Percentiles rank a stretch among this genome's conserved stretches.
Evolutionary conservation across 169 alveolate genomes (phyloP).

Genomic region (Plasmodium cynomolgi): DNA sequence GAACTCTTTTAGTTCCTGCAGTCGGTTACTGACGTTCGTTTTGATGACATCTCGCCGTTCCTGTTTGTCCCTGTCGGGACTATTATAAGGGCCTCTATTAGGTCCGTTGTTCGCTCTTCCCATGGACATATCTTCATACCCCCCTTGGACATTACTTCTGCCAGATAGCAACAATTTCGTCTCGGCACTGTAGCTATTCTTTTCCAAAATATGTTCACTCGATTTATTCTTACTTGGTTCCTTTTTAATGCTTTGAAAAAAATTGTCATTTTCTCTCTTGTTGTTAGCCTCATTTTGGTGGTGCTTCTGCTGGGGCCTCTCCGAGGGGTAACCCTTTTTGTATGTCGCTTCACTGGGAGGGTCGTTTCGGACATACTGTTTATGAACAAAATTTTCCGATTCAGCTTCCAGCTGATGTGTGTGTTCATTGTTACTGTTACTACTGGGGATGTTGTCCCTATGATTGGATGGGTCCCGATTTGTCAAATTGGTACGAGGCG

Average conservation of each 20-base stretch:
- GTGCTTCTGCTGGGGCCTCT: not conserved
- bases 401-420: not conserved
- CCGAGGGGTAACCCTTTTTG: not conserved
- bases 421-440: not conserved
- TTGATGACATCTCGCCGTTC: constrained; percentile 15
- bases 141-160: not conserved
- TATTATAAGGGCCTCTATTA: not conserved
- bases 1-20: constrained; percentile 40
- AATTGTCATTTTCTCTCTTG: not conserved
- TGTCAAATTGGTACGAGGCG: not conserved
- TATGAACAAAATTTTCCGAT: not conserved
- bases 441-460: not conserved
- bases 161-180: not conserved
- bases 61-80: not conserved
- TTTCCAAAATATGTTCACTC: constrained; percentile 5
- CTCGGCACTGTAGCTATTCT: not conserved
- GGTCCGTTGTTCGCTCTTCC: not conserved
- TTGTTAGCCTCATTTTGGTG: not conserved
- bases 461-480: constrained; percentile 15
- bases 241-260: constrained; percentile 17
- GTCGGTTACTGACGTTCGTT: constrained; percentile 28
- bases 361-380: not conserved
- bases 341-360: constrained; percentile 1
- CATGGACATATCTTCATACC: not conserved
- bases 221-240: not conserved